Base-by-base conservation (phyloP, 2,329 filamentous ascomycete genomes). In the Dendrostoma leiphaemia region DNA sequence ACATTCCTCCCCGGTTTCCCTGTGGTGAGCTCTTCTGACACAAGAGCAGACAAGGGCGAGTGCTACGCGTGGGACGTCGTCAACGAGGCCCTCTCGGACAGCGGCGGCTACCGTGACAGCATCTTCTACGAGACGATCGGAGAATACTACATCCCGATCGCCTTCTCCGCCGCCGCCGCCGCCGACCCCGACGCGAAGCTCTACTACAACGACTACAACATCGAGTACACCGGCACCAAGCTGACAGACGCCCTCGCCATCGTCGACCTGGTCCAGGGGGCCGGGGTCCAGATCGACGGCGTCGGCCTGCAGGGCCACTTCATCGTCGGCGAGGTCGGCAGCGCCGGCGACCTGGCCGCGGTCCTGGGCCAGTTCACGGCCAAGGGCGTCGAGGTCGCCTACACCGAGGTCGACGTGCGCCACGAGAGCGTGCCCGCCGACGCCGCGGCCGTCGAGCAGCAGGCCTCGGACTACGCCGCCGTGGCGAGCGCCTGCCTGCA, bases 41-140 rank as follows among this genome's bases (percentile, higher is more conserved):
- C 43, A 32, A n/a, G 13, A 24, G 3, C 29, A 46, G 43, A 80
- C 71, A 78, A 78, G 65, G 79, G 81, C 52, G 73, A 80, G 60
- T 85, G 83, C 67, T 81, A 82, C 64, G 75, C 78, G 28, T 88
- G 83, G 83, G 84, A 88, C 53, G 84, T 88, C 0, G 76, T 86
- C 23, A 88, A 88, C 65, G 84, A 88, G 71, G 80, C 77, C 4
- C 73, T 84, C 37, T 75, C 79, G 54, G 83, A 86, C 19, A 54
- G 49, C 23, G 37, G 49, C 7, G 76, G 80, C 60, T 81, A 73
- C 68, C 73, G 82, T 53, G 62, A 72, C 54, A 74, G 68, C 52
- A 74, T 84, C 57, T 87, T 83, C 69, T 77, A 78, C 66, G 66
- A 74, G 28, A 75, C 75, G 29, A 75, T 86, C 17, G 82, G 82